These are phyloP conservation scores for Rhododendron kiyosumense DNA, from an alignment of 148 eudicot species.

Conservation along the genomic window DNA sequence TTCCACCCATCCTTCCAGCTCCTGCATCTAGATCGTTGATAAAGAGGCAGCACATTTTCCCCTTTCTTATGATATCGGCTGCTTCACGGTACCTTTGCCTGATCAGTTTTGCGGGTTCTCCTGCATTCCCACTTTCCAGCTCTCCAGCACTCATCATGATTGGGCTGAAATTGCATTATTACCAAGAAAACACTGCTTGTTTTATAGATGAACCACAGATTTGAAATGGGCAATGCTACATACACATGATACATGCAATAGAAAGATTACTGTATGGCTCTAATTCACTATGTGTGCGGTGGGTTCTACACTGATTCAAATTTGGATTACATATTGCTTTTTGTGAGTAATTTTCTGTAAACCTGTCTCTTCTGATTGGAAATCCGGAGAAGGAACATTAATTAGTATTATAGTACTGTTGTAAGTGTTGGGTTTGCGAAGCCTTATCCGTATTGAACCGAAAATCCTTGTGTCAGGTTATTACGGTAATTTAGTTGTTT, in stretches of 20 bases:
- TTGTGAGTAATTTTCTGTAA: neutral
- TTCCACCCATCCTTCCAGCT: slow-evolving; percentile 35
- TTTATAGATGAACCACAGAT: neutral
- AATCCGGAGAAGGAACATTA: neutral
- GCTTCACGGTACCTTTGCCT: slow-evolving; percentile 37
- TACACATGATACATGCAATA: neutral
- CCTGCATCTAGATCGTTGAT: slow-evolving; percentile 37
- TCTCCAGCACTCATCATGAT: slow-evolving; percentile 44
- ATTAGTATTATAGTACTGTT: neutral
- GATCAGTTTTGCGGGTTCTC: slow-evolving; percentile 32
- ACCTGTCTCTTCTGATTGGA: neutral
- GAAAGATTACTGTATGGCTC: neutral
- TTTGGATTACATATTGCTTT: neutral
- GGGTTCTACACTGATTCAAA: neutral
- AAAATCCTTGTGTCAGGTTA: neutral
- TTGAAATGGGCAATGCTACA: neutral
- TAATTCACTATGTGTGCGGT: neutral
- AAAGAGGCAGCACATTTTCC: slow-evolving; percentile 33
- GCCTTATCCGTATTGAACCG: neutral
- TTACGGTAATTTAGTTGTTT: neutral
- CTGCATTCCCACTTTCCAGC: slow-evolving; percentile 33
- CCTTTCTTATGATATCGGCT: slow-evolving; percentile 32
- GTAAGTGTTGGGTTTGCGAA: neutral
- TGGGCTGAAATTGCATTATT: slow-evolving; percentile 20
- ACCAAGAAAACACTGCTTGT: neutral